These are phyloP conservation scores for Penicillium subrubescens DNA, from an alignment of 495 filamentous ascomycete species.

Conservation along the genomic window DNA sequence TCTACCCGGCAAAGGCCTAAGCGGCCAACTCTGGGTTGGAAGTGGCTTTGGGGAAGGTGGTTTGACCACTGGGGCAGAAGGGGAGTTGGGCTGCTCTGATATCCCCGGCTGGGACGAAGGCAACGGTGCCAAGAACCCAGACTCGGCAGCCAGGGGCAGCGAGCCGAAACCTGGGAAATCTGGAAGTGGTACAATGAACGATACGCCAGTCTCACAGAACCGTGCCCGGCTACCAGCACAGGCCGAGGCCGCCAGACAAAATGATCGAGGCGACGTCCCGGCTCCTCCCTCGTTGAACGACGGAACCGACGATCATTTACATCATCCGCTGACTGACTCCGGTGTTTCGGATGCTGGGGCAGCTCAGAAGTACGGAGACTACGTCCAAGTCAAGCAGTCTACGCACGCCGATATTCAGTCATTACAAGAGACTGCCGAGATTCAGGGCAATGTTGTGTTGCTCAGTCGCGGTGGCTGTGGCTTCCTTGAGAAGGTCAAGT, in stretches of 20 bases:
- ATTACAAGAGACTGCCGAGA: conserved; percentile 91
- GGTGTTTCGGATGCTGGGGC: conserved; percentile 31
- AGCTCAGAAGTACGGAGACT: conserved; percentile 43
- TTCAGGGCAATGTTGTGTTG: conserved; percentile 87
- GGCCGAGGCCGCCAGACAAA: conserved; percentile 27
- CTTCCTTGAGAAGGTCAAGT: conserved; percentile 95
- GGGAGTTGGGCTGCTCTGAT: conserved; percentile 96
- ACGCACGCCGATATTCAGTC: conserved; percentile 92
- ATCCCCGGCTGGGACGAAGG: conserved; percentile 85
- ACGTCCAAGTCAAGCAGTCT: conserved; percentile 46
- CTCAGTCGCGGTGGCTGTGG: conserved; percentile 92
- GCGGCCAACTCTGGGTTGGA: conserved; percentile 86
- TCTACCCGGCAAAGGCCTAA: conserved; percentile 73
- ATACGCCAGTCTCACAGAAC: conserved; percentile 21
- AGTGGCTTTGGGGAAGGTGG: conserved; percentile 83
- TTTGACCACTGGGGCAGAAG: conserved; percentile 58
- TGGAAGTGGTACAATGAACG: conserved; percentile 28
- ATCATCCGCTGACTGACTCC: conserved; percentile 62
- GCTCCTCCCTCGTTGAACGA: conserved; percentile 56
- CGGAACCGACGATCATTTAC: conserved; percentile 90
- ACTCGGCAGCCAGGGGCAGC: conserved; percentile 27
- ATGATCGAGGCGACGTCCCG: conserved; percentile 19
- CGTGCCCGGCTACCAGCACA: conserved; percentile 31
- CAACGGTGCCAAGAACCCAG: conserved; percentile 36
- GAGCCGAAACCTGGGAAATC: conserved; percentile 34